Base-by-base conservation (phyloP, 1,139 yeast genomes). In the Pneumocystis wakefieldiae region DNA sequence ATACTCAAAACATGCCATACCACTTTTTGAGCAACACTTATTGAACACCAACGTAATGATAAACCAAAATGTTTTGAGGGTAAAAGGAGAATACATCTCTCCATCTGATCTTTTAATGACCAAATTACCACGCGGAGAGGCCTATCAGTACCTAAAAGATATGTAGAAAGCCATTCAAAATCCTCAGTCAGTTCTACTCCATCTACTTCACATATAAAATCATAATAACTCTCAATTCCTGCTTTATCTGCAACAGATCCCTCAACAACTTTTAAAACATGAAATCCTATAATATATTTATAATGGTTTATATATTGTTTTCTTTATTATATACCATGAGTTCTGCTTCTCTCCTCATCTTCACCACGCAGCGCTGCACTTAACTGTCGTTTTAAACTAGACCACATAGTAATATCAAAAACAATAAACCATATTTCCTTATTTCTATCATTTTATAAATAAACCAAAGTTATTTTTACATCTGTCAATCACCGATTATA, bases 1-100 rank as follows among this genome's bases (percentile, higher is more conserved):
- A 92, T 85, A 65, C 82, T 81, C 64, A 92, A 75, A 59, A 92
- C 84, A 70, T 92, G 92, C 87, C 96, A 92, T 17, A 90, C 95
- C 72, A 62, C 62, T 37, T 65, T 78, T 60, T 90, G 72, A 59
- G 95, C 29, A 24, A 19, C 29, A 48, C 15, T 24, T 48, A 48
- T 48, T 10, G 55, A 19, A 48, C 55, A 48, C 55, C 55, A 48
- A 48, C 55, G 55, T 12, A 48, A 24, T 24, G 32, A 48, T 15
- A 48, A 48, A 12, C 55, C 55, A 8, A 48, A 48, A 12, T 29
- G 29, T 24, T 48, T 14, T 10, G 32, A 48, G 12, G 55, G 32
- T 7, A 15, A 12, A 12, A 48, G 28, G 24, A 29, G 14, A 24
- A 48, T 15, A 24, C 28, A 48, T 48, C 55, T 28, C 19, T 12